Evolutionary conservation across 306 rosid species (phyloP).

Genomic region (Quercus berberidifolia): DNA sequence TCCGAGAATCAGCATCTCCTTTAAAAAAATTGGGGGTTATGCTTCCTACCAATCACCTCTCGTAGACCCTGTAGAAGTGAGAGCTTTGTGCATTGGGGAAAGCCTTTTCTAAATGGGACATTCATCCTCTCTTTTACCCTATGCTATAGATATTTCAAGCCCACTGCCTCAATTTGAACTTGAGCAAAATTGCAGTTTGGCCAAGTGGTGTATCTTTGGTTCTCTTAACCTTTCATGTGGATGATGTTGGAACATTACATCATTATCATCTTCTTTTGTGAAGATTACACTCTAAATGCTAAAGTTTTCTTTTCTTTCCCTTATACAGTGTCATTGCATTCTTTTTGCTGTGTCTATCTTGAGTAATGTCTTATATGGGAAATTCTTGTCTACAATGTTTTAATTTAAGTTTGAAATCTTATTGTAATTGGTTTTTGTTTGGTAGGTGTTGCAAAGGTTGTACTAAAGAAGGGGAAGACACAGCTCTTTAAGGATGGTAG

Average conservation of each 20-base stretch:
- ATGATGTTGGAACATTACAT: neutral
- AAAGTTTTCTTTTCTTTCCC: neutral
- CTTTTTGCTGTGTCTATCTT: neutral
- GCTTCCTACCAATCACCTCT: no score
- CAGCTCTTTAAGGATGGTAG: conserved; percentile 96
- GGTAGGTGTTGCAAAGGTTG: conserved; percentile 85
- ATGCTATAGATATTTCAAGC: no score
- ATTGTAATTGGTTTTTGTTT: conserved; percentile 33
- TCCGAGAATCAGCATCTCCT: no score
- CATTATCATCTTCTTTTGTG: neutral
- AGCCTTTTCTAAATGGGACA: no score
- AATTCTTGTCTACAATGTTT: neutral
- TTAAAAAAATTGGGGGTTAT: no score
- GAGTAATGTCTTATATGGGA: neutral
- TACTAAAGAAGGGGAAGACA: conserved; percentile 87
- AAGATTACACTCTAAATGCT: neutral
- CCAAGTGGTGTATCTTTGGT: neutral
- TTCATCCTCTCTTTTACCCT: no score
- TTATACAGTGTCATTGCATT: neutral
- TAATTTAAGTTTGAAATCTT: conserved; percentile 20
- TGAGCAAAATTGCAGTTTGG: no score
- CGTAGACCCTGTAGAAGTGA: no score
- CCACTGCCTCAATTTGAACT: no score
- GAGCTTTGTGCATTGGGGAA: no score
- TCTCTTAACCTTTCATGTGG: neutral